Conservation (phyloP, 2,329 filamentous ascomycete genomes). For the Penicillium sp. region DNA sequence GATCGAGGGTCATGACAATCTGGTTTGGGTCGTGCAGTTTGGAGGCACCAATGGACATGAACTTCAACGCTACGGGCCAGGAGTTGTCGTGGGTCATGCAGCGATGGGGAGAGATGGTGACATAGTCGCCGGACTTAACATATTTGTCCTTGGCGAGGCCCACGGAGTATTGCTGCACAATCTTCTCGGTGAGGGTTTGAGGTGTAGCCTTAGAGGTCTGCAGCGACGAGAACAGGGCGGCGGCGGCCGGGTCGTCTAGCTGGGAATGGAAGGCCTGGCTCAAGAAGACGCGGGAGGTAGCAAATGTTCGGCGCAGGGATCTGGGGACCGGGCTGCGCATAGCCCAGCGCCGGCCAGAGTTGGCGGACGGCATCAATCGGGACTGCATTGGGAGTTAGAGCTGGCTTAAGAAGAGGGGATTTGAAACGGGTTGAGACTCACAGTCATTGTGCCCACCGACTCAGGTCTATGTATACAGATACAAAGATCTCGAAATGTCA, state of each 20-base stretch:
- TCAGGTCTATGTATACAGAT: neutral
- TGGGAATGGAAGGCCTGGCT: conserved; percentile 64
- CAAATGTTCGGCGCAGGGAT: conserved; percentile 29
- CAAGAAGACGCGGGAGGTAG: conserved; percentile 27
- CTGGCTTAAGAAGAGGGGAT: neutral
- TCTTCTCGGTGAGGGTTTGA: conserved; percentile 90
- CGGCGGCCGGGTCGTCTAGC: conserved; percentile 58
- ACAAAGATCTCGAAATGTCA: conserved; percentile 1
- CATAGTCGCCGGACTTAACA: conserved; percentile 78
- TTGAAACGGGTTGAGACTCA: conserved; percentile 2
- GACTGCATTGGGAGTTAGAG: conserved; percentile 9
- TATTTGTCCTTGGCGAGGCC: conserved; percentile 71
- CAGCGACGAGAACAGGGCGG: conserved; percentile 72
- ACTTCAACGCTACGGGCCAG: conserved; percentile 73
- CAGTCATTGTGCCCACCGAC: conserved; percentile 15
- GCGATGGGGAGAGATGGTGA: conserved; percentile 67
- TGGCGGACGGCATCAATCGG: conserved; percentile 17
- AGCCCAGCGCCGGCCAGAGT: conserved; percentile 19
- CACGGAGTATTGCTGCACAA: conserved; percentile 78
- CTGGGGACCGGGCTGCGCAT: conserved; percentile 24
- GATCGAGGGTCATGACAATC: conserved; percentile 80
- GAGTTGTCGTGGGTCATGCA: conserved; percentile 89
- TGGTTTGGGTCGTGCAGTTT: conserved; percentile 69
- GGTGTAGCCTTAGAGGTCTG: conserved; percentile 56
- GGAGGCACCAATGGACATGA: conserved; percentile 77